phyloP scores from a whole-genome alignment of 2,329 filamentous ascomycete species.

The Pyrenochaeta sp. region DNA sequence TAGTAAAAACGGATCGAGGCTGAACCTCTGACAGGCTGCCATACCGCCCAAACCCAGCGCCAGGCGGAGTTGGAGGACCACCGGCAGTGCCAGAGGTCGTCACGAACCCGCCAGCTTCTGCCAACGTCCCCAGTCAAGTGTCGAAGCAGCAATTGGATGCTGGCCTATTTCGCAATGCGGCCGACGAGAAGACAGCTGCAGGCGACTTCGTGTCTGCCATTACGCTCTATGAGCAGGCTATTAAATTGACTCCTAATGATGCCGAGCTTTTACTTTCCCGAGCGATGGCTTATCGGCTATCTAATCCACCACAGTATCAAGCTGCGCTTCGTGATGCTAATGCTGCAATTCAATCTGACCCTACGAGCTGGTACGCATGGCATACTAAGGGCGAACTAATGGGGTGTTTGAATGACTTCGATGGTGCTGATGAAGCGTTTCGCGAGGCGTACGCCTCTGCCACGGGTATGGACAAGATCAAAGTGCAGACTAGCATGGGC shows the following conservation, averaged over 20 bases:
- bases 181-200: background rate
- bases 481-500: constrained; percentile 1
- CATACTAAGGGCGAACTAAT: background rate
- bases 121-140: background rate
- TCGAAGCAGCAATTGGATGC: background rate
- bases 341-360: background rate
- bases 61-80: background rate
- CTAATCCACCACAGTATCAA: background rate
- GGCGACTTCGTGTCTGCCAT: constrained; percentile 1
- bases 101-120: background rate
- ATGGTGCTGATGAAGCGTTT: background rate
- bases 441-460: constrained; percentile 2
- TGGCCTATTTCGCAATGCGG: background rate
- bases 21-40: background rate
- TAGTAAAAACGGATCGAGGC: background rate
- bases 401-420: background rate
- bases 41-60: background rate
- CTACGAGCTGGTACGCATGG: background rate
- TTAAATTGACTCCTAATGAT: background rate
- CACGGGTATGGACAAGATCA: constrained; percentile 1
- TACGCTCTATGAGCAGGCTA: background rate
- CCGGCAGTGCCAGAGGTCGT: constrained; percentile 1
- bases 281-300: constrained; percentile 1
- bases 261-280: background rate
- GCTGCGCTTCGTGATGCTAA: background rate